A percentile compares a stretch with the other conserved stretches of the same genome.
These are phyloP conservation scores for Chiua sp. DNA, from an alignment of 1,284 basidiomycete genomes.

Conservation along the genomic window DNA sequence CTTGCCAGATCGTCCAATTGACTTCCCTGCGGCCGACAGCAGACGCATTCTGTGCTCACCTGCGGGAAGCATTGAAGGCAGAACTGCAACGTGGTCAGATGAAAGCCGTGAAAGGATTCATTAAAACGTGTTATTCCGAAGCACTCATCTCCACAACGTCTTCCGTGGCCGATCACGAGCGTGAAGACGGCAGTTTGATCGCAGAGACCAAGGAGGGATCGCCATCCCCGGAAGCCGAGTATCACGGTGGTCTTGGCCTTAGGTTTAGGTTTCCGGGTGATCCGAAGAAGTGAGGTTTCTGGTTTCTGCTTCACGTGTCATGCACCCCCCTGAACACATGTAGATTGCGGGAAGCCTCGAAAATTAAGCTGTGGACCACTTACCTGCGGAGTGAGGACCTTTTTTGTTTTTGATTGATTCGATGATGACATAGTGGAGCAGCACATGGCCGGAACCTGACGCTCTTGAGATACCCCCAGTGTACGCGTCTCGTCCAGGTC, in stretches of 20 bases:
- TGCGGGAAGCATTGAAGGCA: constrained; percentile 90
- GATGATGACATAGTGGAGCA: constrained; percentile 34
- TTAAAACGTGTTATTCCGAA: constrained; percentile 95
- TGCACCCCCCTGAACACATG: constrained; percentile 15
- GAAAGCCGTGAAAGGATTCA: constrained; percentile 93
- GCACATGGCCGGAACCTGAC: constrained; percentile 90
- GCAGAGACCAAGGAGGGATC: constrained; percentile 58
- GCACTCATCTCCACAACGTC: constrained; percentile 70
- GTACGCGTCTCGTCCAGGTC: constrained; percentile 96
- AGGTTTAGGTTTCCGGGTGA: constrained; percentile 94
- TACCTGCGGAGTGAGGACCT: constrained; percentile 76
- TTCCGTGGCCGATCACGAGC: constrained; percentile 62
- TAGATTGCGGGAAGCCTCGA: constrained; percentile 94
- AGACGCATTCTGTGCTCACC: constrained; percentile 90
- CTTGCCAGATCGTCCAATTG: constrained; percentile 87
- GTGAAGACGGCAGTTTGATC: constrained; percentile 69
- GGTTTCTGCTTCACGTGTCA: constrained; percentile 3
- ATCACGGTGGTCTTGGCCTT: constrained; percentile 87
- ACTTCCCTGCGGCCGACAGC: constrained; percentile 96
- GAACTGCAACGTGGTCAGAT: constrained; percentile 89
- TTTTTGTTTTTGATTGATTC: not conserved
- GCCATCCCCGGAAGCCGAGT: constrained; percentile 56
- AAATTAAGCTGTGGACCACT: constrained; percentile 95
- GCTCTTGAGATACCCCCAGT: constrained; percentile 96
- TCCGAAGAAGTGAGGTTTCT: constrained; percentile 77